Evolutionary conservation across 176 grass and related monocot species (phyloP).

Genomic region (Triticum timopheevii): DNA sequence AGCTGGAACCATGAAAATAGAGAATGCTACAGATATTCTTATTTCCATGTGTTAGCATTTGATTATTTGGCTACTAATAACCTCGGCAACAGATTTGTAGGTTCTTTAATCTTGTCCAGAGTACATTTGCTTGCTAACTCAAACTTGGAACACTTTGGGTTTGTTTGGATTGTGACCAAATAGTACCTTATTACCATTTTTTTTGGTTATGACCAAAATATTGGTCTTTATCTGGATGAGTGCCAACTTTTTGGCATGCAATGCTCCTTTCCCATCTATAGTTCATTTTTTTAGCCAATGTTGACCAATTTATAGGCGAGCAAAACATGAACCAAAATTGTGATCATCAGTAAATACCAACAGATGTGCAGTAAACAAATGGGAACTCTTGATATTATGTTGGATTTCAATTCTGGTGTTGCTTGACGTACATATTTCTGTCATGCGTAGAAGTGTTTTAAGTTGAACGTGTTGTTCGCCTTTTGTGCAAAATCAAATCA

Average conservation of each 20-base stretch:
- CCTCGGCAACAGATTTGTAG: neutral
- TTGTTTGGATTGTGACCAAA: too few relatives aligned
- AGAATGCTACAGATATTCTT: neutral
- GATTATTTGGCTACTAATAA: neutral
- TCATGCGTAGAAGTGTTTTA: neutral
- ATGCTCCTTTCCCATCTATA: too few relatives aligned
- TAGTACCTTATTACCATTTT: too few relatives aligned
- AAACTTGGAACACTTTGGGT: neutral
- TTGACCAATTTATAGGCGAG: too few relatives aligned
- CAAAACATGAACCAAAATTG: too few relatives aligned
- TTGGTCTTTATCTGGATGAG: too few relatives aligned
- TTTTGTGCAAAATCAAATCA: neutral
- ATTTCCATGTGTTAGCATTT: neutral
- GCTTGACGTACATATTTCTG: neutral
- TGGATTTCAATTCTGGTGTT: slow-evolving; percentile 5
- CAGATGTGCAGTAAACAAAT: neutral
- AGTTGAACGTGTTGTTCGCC: neutral
- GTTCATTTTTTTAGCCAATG: too few relatives aligned
- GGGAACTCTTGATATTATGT: neutral
- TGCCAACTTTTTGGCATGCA: too few relatives aligned
- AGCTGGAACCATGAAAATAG: neutral
- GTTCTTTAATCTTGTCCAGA: neutral
- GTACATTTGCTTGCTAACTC: neutral
- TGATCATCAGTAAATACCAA: neutral
- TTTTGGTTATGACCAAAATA: too few relatives aligned